These are phyloP conservation scores for Puccinia brachypodii DNA, from an alignment of 1,284 basidiomycete genomes.

Conservation along the genomic window DNA sequence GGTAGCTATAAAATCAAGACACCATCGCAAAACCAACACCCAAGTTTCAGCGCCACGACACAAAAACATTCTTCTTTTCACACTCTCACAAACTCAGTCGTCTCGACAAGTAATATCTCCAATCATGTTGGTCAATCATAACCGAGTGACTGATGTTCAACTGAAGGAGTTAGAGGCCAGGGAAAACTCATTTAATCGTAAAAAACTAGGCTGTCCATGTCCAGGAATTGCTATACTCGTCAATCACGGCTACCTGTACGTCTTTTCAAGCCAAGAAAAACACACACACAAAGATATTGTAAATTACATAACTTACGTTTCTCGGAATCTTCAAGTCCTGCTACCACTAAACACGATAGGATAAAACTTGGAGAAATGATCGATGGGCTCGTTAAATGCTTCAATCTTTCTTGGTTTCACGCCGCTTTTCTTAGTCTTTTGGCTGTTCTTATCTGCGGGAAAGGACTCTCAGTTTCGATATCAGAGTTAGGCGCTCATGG, in stretches of 20 bases:
- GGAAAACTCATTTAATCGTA: slow-evolving; percentile 11
- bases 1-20: neutral
- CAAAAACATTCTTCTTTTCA: neutral
- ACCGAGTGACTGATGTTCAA: neutral
- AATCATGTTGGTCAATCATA: neutral
- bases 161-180: neutral
- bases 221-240: slow-evolving; percentile 23
- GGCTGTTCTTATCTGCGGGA: slow-evolving; percentile 20
- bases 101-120: neutral
- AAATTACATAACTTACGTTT: neutral
- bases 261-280: neutral
- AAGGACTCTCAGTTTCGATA: slow-evolving; percentile 16
- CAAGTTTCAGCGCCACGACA: neutral
- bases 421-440: slow-evolving; percentile 16
- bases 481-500: slow-evolving; percentile 25
- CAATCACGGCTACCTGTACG: slow-evolving; percentile 34
- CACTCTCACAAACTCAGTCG: neutral
- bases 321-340: slow-evolving; percentile 4
- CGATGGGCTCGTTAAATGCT: slow-evolving; percentile 10
- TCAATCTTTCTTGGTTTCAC: slow-evolving; percentile 18
- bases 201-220: slow-evolving; percentile 27
- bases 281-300: neutral
- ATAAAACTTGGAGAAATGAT: slow-evolving; percentile 14
- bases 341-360: slow-evolving; percentile 6
- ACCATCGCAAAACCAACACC: neutral